phyloP scores from a whole-genome alignment of 805 yeast species.

The Spathaspora hagerdaliae region DNA sequence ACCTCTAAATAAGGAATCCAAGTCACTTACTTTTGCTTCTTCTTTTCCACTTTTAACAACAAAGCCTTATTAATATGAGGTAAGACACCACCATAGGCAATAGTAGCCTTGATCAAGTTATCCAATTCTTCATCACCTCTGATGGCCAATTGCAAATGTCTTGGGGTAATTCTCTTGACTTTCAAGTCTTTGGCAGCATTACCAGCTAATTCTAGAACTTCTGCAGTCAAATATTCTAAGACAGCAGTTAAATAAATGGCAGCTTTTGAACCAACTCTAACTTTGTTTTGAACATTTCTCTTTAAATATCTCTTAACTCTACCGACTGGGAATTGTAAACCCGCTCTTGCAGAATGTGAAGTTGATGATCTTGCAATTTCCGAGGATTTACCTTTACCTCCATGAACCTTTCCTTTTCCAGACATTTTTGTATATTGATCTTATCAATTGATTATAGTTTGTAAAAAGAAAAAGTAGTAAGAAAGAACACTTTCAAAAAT shows the following conservation, averaged over 20 bases:
- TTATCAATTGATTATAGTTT: constrained; percentile 1
- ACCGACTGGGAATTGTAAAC: constrained; percentile 96
- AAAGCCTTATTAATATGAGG: constrained; percentile 88
- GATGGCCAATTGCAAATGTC: constrained; percentile 94
- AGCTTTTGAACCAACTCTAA: constrained; percentile 78
- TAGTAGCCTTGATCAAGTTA: constrained; percentile 88
- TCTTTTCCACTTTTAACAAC: constrained; percentile 70
- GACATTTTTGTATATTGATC: constrained; percentile 54
- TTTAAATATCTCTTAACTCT: constrained; percentile 96
- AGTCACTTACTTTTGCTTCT: constrained; percentile 22
- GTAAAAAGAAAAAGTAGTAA: constrained; percentile 2
- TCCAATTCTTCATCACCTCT: constrained; percentile 98
- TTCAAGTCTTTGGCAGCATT: constrained; percentile 95
- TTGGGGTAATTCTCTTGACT: constrained; percentile 95
- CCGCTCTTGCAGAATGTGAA: constrained; percentile 92
- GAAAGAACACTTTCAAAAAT: constrained; percentile 1
- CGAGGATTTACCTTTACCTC: constrained; percentile 95
- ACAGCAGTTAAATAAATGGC: constrained; percentile 96
- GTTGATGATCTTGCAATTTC: constrained; percentile 65
- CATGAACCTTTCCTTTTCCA: constrained; percentile 82
- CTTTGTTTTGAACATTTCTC: constrained; percentile 78
- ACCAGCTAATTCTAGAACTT: constrained; percentile 95
- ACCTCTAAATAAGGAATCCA: neutral
- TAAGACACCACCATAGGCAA: constrained; percentile 97
- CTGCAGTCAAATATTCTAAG: constrained; percentile 93